These are phyloP conservation scores for Gamarada debralockiae DNA, from an alignment of 495 filamentous ascomycete genomes.

Conservation along the genomic window DNA sequence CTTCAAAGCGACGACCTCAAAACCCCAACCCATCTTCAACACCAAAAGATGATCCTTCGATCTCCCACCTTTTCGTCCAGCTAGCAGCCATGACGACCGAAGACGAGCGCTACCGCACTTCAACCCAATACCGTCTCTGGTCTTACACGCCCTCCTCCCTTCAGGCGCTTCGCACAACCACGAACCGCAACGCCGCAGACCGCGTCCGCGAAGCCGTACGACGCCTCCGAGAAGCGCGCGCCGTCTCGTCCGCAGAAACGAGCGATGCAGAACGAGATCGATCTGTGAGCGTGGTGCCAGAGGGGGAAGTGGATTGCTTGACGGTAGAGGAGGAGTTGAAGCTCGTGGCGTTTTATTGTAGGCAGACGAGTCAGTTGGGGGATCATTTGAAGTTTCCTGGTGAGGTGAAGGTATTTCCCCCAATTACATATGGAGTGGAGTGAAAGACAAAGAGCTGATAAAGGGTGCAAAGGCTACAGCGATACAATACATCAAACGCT, in stretches of 20 bases:
- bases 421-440: not conserved
- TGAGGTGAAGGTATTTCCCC: conserved; percentile 61
- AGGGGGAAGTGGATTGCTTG: conserved; percentile 64
- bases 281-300: conserved; percentile 19
- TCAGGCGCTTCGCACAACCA: conserved; percentile 61
- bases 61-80: too few species aligned
- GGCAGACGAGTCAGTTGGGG: conserved; percentile 68
- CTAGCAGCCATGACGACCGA: conserved; percentile 69
- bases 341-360: conserved; percentile 76
- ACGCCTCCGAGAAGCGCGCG: conserved; percentile 35
- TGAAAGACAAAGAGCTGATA: not conserved
- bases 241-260: conserved; percentile 31
- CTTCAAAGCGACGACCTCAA: too few species aligned
- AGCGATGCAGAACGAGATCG: conserved; percentile 23
- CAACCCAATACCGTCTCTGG: conserved; percentile 88
- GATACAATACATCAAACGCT: conserved; percentile 85
- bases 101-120: conserved; percentile 87
- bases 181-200: conserved; percentile 68
- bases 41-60: too few species aligned
- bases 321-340: conserved; percentile 77
- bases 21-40: too few species aligned
- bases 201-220: conserved; percentile 64
- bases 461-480: conserved; percentile 64
- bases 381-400: conserved; percentile 74
- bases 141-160: conserved; percentile 81